Evolutionary conservation across 2,329 filamentous ascomycete genomes (phyloP).

Genomic region (Mycosphaerella sp.): DNA sequence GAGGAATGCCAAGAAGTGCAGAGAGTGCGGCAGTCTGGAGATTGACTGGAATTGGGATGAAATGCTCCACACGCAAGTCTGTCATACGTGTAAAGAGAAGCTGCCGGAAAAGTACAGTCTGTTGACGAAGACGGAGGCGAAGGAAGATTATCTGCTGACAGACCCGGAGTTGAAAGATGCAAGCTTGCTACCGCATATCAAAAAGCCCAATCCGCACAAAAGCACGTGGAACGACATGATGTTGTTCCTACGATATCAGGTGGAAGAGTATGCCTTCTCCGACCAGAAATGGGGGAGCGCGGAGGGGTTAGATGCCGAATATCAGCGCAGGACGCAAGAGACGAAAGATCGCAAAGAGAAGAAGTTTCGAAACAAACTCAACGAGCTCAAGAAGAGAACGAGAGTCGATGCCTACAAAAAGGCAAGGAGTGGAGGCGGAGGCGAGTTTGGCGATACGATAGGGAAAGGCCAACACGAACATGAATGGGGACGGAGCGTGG

Average conservation of each 20-base stretch:
- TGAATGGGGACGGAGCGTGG: conserved; percentile 63
- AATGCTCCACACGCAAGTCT: conserved; percentile 68
- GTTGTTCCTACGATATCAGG: conserved; percentile 86
- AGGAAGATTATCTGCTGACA: conserved; percentile 90
- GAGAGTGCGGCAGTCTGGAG: conserved; percentile 75
- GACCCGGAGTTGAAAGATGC: conserved; percentile 90
- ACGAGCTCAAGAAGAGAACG: conserved; percentile 88
- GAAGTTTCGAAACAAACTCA: conserved; percentile 83
- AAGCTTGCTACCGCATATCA: conserved; percentile 78
- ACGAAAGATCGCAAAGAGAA: conserved; percentile 82
- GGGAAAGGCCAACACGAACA: conserved; percentile 70
- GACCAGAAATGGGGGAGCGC: conserved; percentile 81
- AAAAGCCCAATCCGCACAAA: conserved; percentile 90
- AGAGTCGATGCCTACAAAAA: conserved; percentile 82
- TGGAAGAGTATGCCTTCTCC: conserved; percentile 85
- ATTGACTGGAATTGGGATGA: conserved; percentile 96
- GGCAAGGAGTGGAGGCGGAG: conserved; percentile 50
- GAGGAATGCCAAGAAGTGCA: conserved; percentile 59
- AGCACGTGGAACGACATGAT: conserved; percentile 98
- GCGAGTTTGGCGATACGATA: conserved; percentile 70
- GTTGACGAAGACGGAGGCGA: conserved; percentile 92
- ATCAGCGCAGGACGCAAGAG: conserved; percentile 67
- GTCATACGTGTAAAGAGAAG: conserved; percentile 80
- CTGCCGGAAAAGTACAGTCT: conserved; percentile 88
- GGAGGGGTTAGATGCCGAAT: conserved; percentile 82